Evolutionary conservation across 1,139 yeast genomes (phyloP), one percentile per base, ranked within the genome.

Genomic region (Saccharomycopsis hybrid): DNA sequence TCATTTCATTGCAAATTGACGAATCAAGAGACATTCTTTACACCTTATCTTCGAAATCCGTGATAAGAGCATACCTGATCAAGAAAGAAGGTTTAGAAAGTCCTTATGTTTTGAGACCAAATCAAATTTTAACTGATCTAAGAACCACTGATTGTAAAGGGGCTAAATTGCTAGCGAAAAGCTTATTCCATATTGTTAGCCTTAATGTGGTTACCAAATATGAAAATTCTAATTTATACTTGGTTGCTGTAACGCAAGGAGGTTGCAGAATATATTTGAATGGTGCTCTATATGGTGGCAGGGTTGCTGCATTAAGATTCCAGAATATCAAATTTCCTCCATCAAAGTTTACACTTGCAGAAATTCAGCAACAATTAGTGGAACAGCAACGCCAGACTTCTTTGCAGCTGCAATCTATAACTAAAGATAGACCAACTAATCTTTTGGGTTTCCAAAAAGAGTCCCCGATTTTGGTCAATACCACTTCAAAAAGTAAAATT

Each of bases 181-280:
- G 65, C 48, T 55, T 69, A 42, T 52, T 52, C 38, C 76, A 78
- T 56, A 76, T 86, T 49, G 78, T 83, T 37, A 79, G 76, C 56
- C 76, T 89, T 51, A 79, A 78, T 49, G 77, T 81, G 3, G 78
- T 89, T 9, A 67, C 81, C 1, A 76, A 74, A 42, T 65, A 65
- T 33, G 96, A 89, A 62, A 85, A 90, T 33, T 70, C 76, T 31
- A 82, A 82, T 47, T 72, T 88, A 30, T 90, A 82, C 60, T 69
- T 92, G 52, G 81, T 90, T 44, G 97, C 96, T 0, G 74, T 87
- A n/a, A 88, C 97, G 0, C 74, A 81, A 47, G 83, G 82, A 53
- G 98, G 98, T 18, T 85, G 85, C 56, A 78, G 98, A 57, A 71
- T 92, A 35, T 82, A 80, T 55, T 71, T 85, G 55, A 83, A 82